Conservation (phyloP, 768 basidiomycete species). For the Auricularia sp. region DNA sequence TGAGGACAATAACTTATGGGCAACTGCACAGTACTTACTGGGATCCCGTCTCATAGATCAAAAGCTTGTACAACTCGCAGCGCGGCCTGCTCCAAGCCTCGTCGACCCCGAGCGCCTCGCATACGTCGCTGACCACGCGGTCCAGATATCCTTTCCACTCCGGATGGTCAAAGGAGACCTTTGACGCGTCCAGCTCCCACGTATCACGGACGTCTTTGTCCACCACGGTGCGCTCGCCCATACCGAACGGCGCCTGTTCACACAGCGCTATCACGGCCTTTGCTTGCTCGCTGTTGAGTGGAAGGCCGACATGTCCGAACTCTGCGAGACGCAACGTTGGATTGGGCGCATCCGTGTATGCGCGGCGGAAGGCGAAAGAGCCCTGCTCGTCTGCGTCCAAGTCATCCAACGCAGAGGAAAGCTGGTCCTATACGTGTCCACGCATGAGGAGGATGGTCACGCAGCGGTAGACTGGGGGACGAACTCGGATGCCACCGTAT, state of each 20-base stretch:
- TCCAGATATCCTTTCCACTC: slow-evolving; percentile 2
- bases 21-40: no score
- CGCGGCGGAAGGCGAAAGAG: not conserved
- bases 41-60: slow-evolving; percentile 7
- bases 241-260: slow-evolving; percentile 10
- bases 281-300: slow-evolving; percentile 6
- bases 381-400: not conserved
- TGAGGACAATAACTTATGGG: no score
- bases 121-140: slow-evolving; percentile 1
- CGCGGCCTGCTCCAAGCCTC: not conserved
- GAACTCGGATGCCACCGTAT: no score
- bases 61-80: slow-evolving; percentile 8
- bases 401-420: no score
- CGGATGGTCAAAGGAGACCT: slow-evolving; percentile 2
- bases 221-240: slow-evolving; percentile 7
- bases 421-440: no score
- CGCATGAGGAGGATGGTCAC: no score
- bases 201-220: slow-evolving; percentile 9
- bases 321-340: slow-evolving; percentile 4
- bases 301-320: slow-evolving; percentile 8
- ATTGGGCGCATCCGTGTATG: slow-evolving; percentile 7
- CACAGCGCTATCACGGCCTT: slow-evolving; percentile 3
- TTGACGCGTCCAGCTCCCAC: slow-evolving; percentile 11
- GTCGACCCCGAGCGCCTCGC: slow-evolving; percentile 5
- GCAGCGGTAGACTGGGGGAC: no score